Evolutionary conservation across 345 rosid species (phyloP), one percentile per base, ranked within the genome.

Genomic region (Acer yangbiense): DNA sequence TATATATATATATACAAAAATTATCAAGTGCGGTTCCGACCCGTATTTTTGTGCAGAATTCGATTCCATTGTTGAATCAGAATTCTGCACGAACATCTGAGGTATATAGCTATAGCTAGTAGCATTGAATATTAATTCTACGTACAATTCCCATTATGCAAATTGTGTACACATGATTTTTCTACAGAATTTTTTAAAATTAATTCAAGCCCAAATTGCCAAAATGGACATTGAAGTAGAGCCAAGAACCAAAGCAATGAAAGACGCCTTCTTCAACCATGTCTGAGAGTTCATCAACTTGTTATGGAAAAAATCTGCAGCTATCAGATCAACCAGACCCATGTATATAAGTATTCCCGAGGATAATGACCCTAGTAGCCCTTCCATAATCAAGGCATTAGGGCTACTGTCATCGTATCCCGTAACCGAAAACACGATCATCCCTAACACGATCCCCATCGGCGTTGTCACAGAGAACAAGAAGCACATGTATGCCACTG

Each of bases 401-500:
- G 97, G 88, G 68, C 82, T 95, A 43, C 85, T 89, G 72, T 95
- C 99, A 41, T 95, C 97, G 66, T 88, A 90, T 0, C 99, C 99
- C 0, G 99, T 92, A 29, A 86, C 79, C 3, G 94, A 84, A 72
- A 92, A 95, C 3, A 95, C 83, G 0, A 92, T 82, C 97, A 93
- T 93, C 78, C 99, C 99, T 68, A 95, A 66, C 44, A 90, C 81
- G 52, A 93, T 93, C 69, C 99, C 99, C 72, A 92, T 79, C 16
- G 99, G 99, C 0, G 99, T 95, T 0, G 99, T 95, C 82, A 84
- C 97, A 1, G 99, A 84, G 73, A 95, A 95, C 98, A 95, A 85
- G 80, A 93, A 86, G 77, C 97, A 88, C 99, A 95, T 95, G 80
- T 91, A 92, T 16, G 87, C 88, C 68, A 92, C 89, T 12, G 99